Evolutionary conservation across 345 rosid species (phyloP), one percentile per base, ranked within the genome.

Genomic region (Hibiscus syriacus): DNA sequence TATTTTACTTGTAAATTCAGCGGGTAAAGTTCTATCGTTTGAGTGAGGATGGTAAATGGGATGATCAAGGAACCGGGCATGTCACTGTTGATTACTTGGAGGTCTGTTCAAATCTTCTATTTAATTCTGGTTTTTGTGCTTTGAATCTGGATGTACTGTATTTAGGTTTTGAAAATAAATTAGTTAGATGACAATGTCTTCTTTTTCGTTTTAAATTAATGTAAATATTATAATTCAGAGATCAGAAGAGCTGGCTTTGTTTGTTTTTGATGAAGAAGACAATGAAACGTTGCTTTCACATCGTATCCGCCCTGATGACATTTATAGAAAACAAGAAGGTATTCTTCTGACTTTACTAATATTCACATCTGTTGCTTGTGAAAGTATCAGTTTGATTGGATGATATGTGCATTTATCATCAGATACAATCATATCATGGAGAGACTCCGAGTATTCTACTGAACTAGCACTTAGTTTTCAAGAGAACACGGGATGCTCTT

Each of bases 351-450:
- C 66, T 26, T 50, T 36, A 16, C 46, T 60, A 27, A 36, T 75
- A 30, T 14, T 30, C 55, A 43, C 55, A 14, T 52, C 53, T 55
- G 11, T 14, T 12, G 61, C n/a, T n/a, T 48, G 19, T 54, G 41
- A 74, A 39, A 54, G 30, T 2, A 41, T 55, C 45, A 27, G 45
- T 56, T 70, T 54, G 69, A 46, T 53, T 45, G 9, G 64, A 43
- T 39, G 23, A 70, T 60, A 1, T 64, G 27, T 32, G 9, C 32
- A 59, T 59, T 61, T 34, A 71, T 70, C 66, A 68, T 56, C 84
- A 95, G 99, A 92, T 77, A 92, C 93, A 43, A 95, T 95, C 67
- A 95, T 95, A 76, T 88, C 98, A 19, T 95, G 98, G 99, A 88
- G 93, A 85, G 98, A 95, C 73, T 92, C 96, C 10, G 99, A 92